phyloP scores from a whole-genome alignment of 768 basidiomycete species.

The Auricularia sp. region DNA sequence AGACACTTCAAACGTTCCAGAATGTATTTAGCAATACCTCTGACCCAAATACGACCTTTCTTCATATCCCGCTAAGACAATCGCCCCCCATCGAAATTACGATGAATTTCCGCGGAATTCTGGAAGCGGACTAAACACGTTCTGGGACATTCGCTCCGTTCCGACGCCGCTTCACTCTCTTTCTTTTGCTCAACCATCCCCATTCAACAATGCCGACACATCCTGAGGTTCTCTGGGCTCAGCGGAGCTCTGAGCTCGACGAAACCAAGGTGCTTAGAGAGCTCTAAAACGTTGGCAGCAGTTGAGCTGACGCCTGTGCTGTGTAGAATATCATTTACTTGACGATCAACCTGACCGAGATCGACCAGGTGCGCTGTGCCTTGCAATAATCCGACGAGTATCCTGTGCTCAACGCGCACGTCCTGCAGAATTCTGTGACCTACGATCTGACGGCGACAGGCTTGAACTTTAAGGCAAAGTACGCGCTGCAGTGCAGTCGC shows the following conservation, averaged over 20 bases:
- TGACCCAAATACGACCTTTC: too few species aligned
- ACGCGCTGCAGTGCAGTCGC: constrained; percentile 13
- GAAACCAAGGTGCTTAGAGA: constrained; percentile 44
- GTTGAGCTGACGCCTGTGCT: not conserved
- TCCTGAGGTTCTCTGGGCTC: constrained; percentile 93
- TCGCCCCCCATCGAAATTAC: too few species aligned
- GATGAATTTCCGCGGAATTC: too few species aligned
- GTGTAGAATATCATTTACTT: constrained; percentile 78
- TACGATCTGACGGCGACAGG: constrained; percentile 47
- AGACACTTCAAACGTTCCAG: too few species aligned
- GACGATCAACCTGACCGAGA: constrained; percentile 75
- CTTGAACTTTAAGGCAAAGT: constrained; percentile 63
- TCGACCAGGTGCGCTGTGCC: constrained; percentile 26
- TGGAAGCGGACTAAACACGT: too few species aligned
- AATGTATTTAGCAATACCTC: too few species aligned
- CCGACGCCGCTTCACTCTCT: not conserved
- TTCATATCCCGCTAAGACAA: too few species aligned
- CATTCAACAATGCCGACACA: constrained; percentile 36
- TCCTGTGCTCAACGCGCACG: not conserved
- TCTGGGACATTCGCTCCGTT: too few species aligned
- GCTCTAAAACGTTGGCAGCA: not conserved
- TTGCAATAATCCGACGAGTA: too few species aligned
- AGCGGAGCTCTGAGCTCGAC: constrained; percentile 62
- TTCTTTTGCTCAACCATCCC: constrained; percentile 6
- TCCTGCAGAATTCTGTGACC: constrained; percentile 30